These are phyloP conservation scores for Tympanopsis confertula DNA, from an alignment of 2,329 filamentous ascomycete species.

Conservation along the genomic window DNA sequence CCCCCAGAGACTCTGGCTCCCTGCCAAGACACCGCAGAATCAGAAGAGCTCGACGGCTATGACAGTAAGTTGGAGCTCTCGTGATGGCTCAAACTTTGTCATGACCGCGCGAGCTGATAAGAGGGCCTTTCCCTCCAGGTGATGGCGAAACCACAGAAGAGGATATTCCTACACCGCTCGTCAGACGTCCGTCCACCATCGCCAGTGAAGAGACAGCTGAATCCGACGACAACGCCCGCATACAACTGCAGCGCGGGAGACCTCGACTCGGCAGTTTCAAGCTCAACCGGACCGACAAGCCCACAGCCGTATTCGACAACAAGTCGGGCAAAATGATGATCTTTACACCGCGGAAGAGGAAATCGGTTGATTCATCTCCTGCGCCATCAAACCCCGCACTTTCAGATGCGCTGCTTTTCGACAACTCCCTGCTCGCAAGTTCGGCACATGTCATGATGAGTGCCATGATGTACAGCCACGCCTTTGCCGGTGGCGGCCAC, in stretches of 20 bases:
- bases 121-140: too few relatives aligned
- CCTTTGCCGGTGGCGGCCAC: constrained; percentile 47
- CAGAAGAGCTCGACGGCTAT: constrained; percentile 40
- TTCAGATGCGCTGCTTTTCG: constrained; percentile 18
- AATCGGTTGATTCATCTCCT: constrained; percentile 38
- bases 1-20: constrained; percentile 19
- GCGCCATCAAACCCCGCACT: constrained; percentile 41
- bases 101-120: too few relatives aligned
- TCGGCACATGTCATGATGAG: constrained; percentile 70
- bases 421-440: constrained; percentile 43
- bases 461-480: constrained; percentile 49
- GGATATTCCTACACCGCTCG: constrained; percentile 36
- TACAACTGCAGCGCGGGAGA: constrained; percentile 34
- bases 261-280: constrained; percentile 43
- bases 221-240: constrained; percentile 34
- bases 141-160: constrained; percentile 54
- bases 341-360: constrained; percentile 39
- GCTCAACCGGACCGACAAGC: constrained; percentile 40
- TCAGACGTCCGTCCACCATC: constrained; percentile 25
- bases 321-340: constrained; percentile 51
- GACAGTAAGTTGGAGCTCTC: constrained; percentile 37
- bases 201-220: constrained; percentile 28
- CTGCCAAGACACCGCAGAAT: constrained; percentile 18
- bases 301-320: constrained; percentile 45
- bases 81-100: constrained; percentile 22